phyloP scores from a whole-genome alignment of 768 basidiomycete genomes.

The Rhizopogon rudus region DNA sequence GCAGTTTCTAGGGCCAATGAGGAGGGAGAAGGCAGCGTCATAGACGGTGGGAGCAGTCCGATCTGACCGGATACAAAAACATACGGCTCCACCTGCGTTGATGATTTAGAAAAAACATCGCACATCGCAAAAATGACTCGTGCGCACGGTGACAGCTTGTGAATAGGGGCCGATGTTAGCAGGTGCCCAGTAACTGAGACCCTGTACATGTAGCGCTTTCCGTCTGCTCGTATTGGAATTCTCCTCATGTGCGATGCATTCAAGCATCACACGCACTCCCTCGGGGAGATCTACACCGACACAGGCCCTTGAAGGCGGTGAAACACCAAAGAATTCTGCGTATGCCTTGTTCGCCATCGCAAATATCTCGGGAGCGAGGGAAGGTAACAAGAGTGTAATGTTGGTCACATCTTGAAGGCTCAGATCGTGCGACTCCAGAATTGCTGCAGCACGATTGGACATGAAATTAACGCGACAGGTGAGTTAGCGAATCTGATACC shows the following conservation, averaged over 20 bases:
- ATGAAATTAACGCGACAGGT: background rate
- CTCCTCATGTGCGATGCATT: constrained; percentile 59
- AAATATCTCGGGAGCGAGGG: constrained; percentile 67
- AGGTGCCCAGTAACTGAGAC: constrained; percentile 97
- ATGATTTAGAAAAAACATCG: background rate
- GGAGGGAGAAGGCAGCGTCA: constrained; percentile 54
- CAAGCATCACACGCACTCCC: constrained; percentile 57
- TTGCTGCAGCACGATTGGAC: background rate
- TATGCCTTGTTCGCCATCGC: constrained; percentile 74
- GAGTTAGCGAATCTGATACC: constrained; percentile 36
- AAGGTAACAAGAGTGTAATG: constrained; percentile 79
- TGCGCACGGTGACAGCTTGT: constrained; percentile 77
- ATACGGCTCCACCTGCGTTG: constrained; percentile 58
- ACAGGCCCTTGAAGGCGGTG: constrained; percentile 94
- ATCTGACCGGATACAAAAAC: constrained; percentile 97
- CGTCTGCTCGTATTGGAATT: constrained; percentile 28
- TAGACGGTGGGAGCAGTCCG: constrained; percentile 72
- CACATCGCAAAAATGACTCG: background rate
- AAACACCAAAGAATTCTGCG: constrained; percentile 76
- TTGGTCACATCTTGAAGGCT: constrained; percentile 33
- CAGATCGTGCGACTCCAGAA: background rate
- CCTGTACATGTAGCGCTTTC: constrained; percentile 87
- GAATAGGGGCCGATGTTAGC: constrained; percentile 99
- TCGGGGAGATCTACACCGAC: constrained; percentile 71
- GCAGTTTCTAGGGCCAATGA: constrained; percentile 58